phyloP scores from a whole-genome alignment of 2,329 filamentous ascomycete genomes.

The Cercospora beticola region DNA sequence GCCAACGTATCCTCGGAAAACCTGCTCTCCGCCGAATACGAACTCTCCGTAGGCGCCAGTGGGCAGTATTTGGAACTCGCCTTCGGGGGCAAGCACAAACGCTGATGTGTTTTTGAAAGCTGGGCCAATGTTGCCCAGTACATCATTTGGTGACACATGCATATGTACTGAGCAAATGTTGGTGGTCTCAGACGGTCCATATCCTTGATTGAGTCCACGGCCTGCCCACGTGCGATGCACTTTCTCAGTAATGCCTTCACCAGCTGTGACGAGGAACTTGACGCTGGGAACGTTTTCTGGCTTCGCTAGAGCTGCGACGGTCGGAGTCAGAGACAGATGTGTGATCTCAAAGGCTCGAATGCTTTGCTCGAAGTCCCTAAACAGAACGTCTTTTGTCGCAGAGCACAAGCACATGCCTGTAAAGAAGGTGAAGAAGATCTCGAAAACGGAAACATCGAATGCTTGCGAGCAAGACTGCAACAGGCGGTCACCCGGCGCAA shows the following conservation, averaged over 20 bases:
- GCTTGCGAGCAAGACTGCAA: conserved; percentile 81
- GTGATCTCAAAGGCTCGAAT: conserved; percentile 67
- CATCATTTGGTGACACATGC: conserved; percentile 57
- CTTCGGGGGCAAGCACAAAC: conserved; percentile 57
- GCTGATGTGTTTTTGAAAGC: conserved; percentile 74
- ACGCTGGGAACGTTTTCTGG: conserved; percentile 69
- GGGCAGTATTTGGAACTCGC: conserved; percentile 58
- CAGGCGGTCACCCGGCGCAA: conserved; percentile 55
- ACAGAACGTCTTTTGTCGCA: conserved; percentile 70
- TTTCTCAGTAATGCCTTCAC: conserved; percentile 72
- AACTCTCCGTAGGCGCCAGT: conserved; percentile 75
- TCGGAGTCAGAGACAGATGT: conserved; percentile 82
- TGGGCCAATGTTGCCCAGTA: conserved; percentile 73
- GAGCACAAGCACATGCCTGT: conserved; percentile 76
- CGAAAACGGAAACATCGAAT: conserved; percentile 85
- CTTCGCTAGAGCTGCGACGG: conserved; percentile 73
- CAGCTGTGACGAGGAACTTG: conserved; percentile 74
- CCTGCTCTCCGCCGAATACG: conserved; percentile 82
- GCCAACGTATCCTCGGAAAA: conserved; percentile 71
- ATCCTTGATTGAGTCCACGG: conserved; percentile 71
- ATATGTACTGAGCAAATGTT: conserved; percentile 79
- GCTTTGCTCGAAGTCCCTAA: conserved; percentile 67
- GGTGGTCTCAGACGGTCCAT: conserved; percentile 82
- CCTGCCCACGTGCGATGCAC: conserved; percentile 70
- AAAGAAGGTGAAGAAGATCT: conserved; percentile 83